These are phyloP conservation scores for Acanthamoeba triangularis DNA, from an alignment of 208 protist species.

Conservation along the genomic window DNA sequence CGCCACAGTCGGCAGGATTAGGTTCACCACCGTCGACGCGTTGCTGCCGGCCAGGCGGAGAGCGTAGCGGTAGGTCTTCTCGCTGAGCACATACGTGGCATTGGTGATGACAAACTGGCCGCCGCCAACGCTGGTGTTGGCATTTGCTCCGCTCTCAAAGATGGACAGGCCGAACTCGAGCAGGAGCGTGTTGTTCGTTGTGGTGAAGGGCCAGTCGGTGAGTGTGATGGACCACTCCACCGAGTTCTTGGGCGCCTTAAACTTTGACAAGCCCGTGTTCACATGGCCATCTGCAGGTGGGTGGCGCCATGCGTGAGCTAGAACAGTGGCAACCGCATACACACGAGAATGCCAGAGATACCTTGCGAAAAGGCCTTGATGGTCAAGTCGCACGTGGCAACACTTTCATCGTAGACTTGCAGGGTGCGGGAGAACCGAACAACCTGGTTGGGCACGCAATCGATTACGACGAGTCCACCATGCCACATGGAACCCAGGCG, in stretches of 20 bases:
- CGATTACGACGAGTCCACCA: too few species aligned
- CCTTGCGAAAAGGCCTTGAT: too few species aligned
- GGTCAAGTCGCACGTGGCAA: too few species aligned
- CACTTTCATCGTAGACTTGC: too few species aligned
- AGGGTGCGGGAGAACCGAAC: too few species aligned
- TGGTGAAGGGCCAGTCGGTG: background rate
- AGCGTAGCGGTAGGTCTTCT: background rate
- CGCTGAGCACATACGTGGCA: background rate
- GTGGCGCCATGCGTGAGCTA: too few species aligned
- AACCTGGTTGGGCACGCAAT: too few species aligned
- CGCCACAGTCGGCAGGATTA: background rate
- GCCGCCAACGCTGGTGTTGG: too few species aligned
- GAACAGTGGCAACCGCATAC: too few species aligned
- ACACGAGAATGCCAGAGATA: too few species aligned
- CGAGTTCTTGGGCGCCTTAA: background rate
- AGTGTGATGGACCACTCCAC: background rate
- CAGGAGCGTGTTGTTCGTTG: background rate
- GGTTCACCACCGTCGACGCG: background rate
- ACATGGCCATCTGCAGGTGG: background rate
- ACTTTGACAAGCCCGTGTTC: background rate
- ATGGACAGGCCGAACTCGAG: background rate
- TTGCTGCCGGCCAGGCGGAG: background rate
- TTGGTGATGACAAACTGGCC: background rate
- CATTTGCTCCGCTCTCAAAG: background rate
- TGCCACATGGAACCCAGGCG: too few species aligned